These are phyloP conservation scores for Royoungia palumana DNA, from an alignment of 768 basidiomycete species.

Conservation along the genomic window DNA sequence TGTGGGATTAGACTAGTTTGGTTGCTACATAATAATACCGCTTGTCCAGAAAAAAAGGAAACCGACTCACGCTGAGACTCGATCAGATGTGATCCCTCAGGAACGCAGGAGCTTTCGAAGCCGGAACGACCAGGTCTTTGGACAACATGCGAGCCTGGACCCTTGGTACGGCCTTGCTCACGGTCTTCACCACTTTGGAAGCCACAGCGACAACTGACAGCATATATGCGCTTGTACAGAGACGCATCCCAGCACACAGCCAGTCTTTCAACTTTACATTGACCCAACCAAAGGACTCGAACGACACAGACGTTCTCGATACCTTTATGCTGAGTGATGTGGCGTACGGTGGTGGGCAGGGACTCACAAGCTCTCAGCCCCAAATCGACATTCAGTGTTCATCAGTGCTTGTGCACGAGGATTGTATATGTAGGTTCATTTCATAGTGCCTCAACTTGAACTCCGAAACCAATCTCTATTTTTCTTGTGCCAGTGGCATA, in stretches of 20 bases:
- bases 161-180: background rate
- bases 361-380: background rate
- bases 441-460: background rate
- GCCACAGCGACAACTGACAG: constrained; percentile 18
- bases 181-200: background rate
- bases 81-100: too few species aligned
- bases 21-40: too few species aligned
- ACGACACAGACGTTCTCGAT: constrained; percentile 22
- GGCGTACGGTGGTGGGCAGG: constrained; percentile 3
- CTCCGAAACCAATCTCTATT: background rate
- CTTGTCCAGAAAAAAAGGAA: too few species aligned
- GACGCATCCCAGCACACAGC: constrained; percentile 34
- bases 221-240: constrained; percentile 33
- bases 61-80: too few species aligned
- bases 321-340: constrained; percentile 34
- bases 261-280: constrained; percentile 32
- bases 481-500: background rate
- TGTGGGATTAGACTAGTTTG: too few species aligned
- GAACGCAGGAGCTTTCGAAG: too few species aligned
- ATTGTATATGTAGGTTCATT: constrained; percentile 33
- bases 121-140: background rate
- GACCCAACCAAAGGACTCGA: constrained; percentile 9
- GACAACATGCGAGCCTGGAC: background rate
- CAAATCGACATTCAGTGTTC: constrained; percentile 33
- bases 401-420: constrained; percentile 38